These are phyloP conservation scores for Penicillium olsonii DNA, from an alignment of 2,329 filamentous ascomycete genomes.

Conservation along the genomic window DNA sequence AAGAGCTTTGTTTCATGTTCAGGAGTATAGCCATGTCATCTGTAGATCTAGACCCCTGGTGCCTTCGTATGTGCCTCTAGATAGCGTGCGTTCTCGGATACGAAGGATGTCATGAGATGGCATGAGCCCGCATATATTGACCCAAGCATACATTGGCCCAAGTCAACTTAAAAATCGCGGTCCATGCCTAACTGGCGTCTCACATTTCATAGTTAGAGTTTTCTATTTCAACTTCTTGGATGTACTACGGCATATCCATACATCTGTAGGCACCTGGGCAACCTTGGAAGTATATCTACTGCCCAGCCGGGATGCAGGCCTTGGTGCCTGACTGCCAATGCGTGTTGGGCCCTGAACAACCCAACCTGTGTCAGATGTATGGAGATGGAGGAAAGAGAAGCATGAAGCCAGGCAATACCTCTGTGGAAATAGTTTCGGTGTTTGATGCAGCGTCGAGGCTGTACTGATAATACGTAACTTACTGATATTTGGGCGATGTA, in stretches of 20 bases:
- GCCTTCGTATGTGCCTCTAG: not conserved
- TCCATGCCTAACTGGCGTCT: not conserved
- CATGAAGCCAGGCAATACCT: not conserved
- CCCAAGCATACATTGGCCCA: not conserved
- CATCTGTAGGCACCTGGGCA: not conserved
- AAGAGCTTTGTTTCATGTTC: slow-evolving; percentile 4
- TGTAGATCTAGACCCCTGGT: not conserved
- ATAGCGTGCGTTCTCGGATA: not conserved
- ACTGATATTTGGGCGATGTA: not conserved
- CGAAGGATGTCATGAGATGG: not conserved
- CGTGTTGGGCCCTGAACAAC: slow-evolving; percentile 3
- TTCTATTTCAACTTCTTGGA: not conserved
- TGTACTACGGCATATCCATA: not conserved
- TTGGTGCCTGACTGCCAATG: slow-evolving; percentile 6
- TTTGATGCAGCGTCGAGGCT: not conserved
- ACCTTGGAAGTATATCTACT: not conserved
- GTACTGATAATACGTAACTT: not conserved
- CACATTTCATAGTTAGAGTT: not conserved
- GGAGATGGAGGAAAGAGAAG: not conserved
- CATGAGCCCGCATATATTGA: not conserved
- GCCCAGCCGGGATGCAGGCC: slow-evolving; percentile 7
- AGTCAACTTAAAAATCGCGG: not conserved
- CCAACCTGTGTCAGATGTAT: not conserved
- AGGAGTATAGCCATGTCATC: slow-evolving; percentile 2
- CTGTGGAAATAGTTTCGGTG: no score